Evolutionary conservation across 768 basidiomycete species (phyloP).

Genomic region (Pleurotus tuber-regium): DNA sequence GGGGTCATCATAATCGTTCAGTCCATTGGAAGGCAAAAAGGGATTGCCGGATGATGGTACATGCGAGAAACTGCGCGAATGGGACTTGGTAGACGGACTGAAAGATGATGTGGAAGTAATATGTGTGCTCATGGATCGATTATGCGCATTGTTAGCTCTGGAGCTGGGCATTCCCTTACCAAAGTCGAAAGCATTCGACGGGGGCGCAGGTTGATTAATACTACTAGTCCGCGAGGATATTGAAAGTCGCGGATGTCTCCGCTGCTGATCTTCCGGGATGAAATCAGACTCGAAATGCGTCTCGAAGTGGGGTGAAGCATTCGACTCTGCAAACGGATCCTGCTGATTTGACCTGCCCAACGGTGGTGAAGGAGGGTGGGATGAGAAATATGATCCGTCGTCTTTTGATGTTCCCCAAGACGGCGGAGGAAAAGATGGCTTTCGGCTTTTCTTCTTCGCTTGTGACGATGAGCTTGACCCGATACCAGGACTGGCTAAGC

Average conservation of each 20-base stretch:
- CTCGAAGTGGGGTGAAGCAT: slow-evolving; percentile 27
- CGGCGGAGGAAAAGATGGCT: slow-evolving; percentile 55
- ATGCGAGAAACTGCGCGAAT: not conserved
- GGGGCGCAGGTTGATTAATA: slow-evolving; percentile 10
- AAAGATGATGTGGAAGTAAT: slow-evolving; percentile 8
- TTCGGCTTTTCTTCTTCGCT: slow-evolving; percentile 45
- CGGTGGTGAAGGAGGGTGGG: slow-evolving; percentile 14
- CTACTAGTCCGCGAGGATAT: slow-evolving; percentile 14
- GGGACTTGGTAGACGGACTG: slow-evolving; percentile 3
- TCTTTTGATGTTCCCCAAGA: slow-evolving; percentile 55
- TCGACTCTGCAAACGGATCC: not conserved
- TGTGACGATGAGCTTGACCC: slow-evolving; percentile 30
- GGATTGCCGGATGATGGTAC: slow-evolving; percentile 11
- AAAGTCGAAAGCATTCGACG: slow-evolving; percentile 4
- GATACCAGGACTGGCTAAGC: slow-evolving; percentile 40
- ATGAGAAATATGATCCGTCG: slow-evolving; percentile 55
- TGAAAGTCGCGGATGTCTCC: slow-evolving; percentile 11
- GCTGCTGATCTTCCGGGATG: slow-evolving; percentile 25
- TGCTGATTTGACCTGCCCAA: slow-evolving; percentile 11
- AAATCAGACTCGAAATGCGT: slow-evolving; percentile 47
- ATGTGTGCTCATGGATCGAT: slow-evolving; percentile 15
- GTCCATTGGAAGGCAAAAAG: slow-evolving; percentile 1
- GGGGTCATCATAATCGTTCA: not conserved
- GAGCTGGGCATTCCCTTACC: not conserved
- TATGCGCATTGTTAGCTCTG: slow-evolving; percentile 2